Evolutionary conservation across 495 filamentous ascomycete genomes (phyloP), one percentile per base, ranked within the genome.

Genomic region (Lentithecium fluviatile): DNA sequence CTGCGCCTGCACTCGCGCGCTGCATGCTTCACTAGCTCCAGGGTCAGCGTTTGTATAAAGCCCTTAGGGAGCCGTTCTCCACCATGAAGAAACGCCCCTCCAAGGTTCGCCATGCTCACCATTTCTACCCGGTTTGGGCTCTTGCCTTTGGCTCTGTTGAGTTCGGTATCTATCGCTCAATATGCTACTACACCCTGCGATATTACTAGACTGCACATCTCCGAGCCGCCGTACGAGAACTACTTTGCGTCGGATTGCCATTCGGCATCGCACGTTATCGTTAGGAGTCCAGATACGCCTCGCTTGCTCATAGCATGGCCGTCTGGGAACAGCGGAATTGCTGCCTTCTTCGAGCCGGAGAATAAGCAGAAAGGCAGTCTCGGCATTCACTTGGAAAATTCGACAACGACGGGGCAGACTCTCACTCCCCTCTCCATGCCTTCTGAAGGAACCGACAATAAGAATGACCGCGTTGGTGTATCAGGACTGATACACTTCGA

Each of bases 261-360:
- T 51, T 74, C 77, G 23, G 75, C 75, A 26, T 76, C 73, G 26
- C 84, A 87, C 61, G 80, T 83, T 0, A 79, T 86, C 2, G 71
- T 87, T 13, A 85, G 83, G 5, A 81, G 72, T 58, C 82, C 83
- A 40, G 83, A 84, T 54, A 68, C 75, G 0, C 82, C 83, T 19
- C 75, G 83, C 49, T 66, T 86, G 47, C 72, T 87, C 12, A 69
- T 86, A 42, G 84, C 84, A 11, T 87, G 84, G 84, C 83, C 84
- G 8, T 81, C 83, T 10, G 84, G 84, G 11, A 81, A 87, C 66
- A 85, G 83, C 54, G 84, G 84, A 26, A 74, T 78, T 26, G 76
- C 76, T 6, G 66, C 78, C 2, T 85, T 76, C 67, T 86, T 86
- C 54, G 71, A 71, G 21, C 79, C 83, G 2, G 62, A 76, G 34